Evolutionary conservation across 805 yeast genomes (phyloP), one percentile per base, ranked within the genome.

Genomic region (Metschnikowia orientalis): DNA sequence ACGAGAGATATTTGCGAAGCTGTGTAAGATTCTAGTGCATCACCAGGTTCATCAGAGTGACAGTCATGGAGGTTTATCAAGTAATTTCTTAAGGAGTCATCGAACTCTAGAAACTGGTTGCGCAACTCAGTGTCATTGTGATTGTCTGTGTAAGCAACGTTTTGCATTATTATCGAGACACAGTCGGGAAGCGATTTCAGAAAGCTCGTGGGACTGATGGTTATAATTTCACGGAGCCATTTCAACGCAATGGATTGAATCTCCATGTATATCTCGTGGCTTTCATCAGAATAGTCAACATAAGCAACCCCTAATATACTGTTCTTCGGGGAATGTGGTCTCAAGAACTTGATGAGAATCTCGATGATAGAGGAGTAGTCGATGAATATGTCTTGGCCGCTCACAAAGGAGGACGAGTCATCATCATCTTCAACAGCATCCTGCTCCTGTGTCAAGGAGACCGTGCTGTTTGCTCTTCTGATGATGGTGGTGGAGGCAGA

Each of bases 311-410:
- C 45, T 11, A 16, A 19, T n/a, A n/a, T n/a, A 8, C 11, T 8
- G 20, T 17, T 26, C 16, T 29, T 29, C 15, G 21, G 5, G 32
- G 38, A 16, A 28, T 45, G 9, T 42, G 53, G 40, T 79, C 87
- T 1, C 32, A 92, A 65, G 41, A 86, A 85, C 2, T 87, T 75
- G n/a, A 90, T 75, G 30, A 92, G 57, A 24, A 90, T 86, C 30
- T 81, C 86, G 21, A 88, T 79, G 26, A 90, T 79, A 43, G 77
- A 81, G 4, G 90, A 77, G 48, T 77, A 85, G 58, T 88, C 90
- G 19, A 90, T 69, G 37, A 73, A 77, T 13, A 88, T 77, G 52
- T 89, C 95, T 54, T 88, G 96, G 1, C 72, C 71, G 30, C 50
- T 61, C 11, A 62, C 46, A 28, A 63, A 56, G 8, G 49, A 45